Evolutionary conservation across 192 early-diverging fungal species (phyloP).

Genomic region (Dissophora globulifera): DNA sequence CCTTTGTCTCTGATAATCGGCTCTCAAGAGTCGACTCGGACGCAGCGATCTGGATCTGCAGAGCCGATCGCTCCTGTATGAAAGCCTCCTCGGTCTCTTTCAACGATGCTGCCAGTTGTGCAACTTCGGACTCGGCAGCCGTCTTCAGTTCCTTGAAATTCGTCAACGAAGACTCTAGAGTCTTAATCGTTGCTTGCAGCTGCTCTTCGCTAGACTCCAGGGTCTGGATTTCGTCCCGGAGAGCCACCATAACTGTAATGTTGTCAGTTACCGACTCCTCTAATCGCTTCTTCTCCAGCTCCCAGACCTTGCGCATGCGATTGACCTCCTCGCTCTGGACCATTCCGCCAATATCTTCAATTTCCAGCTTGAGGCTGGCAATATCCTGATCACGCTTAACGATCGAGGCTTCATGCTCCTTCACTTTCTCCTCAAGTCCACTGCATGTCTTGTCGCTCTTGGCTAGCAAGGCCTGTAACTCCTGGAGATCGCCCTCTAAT

Average conservation of each 20-base stretch:
- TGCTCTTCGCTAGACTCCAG: constrained; percentile 55
- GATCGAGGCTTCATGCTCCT: constrained; percentile 30
- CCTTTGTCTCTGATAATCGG: constrained; percentile 27
- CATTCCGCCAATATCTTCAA: constrained; percentile 59
- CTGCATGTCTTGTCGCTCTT: constrained; percentile 38
- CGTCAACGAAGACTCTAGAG: constrained; percentile 7
- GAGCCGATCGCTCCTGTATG: constrained; percentile 5
- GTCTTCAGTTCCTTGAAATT: constrained; percentile 14
- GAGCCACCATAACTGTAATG: constrained; percentile 47
- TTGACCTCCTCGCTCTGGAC: constrained; percentile 61
- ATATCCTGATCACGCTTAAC: constrained; percentile 56
- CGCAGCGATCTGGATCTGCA: constrained; percentile 25
- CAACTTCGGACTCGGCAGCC: constrained; percentile 16
- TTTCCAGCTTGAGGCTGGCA: constrained; percentile 56
- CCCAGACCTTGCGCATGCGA: constrained; percentile 62
- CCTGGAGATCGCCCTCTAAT: constrained; percentile 41
- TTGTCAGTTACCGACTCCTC: constrained; percentile 51
- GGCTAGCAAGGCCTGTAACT: constrained; percentile 23
- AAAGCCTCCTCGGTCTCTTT: constrained; percentile 12
- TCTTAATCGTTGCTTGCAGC: constrained; percentile 17
- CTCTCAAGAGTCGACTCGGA: constrained; percentile 12
- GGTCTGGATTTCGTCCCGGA: constrained; percentile 55
- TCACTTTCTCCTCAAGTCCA: constrained; percentile 8
- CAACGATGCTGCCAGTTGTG: background rate
- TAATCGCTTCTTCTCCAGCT: constrained; percentile 59